A percentile compares a stretch with the other conserved stretches of the same genome.
Conservation (phyloP, 2,329 filamentous ascomycete genomes). For the Metarhizium brunneum region DNA sequence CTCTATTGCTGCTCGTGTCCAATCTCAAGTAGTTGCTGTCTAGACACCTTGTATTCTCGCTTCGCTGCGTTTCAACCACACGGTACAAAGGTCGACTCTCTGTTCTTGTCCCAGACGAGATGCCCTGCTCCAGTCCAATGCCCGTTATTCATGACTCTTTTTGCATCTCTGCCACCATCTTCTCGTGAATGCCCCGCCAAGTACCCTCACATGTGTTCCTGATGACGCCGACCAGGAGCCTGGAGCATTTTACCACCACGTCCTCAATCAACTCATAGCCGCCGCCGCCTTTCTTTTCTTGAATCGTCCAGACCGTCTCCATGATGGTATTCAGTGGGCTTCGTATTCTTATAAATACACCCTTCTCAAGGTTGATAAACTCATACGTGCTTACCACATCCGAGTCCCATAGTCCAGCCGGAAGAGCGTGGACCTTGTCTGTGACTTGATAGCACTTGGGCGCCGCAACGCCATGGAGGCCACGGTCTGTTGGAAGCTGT, state of each 20-base stretch:
- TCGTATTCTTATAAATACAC: conserved; percentile 41
- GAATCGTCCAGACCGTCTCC: conserved; percentile 42
- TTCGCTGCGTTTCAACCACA: too few relatives aligned
- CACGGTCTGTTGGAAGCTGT: conserved; percentile 20
- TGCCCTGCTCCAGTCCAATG: too few relatives aligned
- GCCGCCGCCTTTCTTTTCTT: conserved; percentile 20
- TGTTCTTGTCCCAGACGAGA: too few relatives aligned
- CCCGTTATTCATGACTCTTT: neutral
- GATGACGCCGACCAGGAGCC: conserved; percentile 37
- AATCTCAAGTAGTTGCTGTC: too few relatives aligned
- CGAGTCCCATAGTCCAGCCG: conserved; percentile 45
- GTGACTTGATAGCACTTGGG: conserved; percentile 37
- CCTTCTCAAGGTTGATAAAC: conserved; percentile 38
- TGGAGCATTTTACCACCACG: conserved; percentile 39
- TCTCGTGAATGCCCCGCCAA: conserved; percentile 41
- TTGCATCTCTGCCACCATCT: conserved; percentile 29
- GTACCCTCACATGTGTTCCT: conserved; percentile 41
- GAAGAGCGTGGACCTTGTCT: conserved; percentile 41
- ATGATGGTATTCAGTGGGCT: conserved; percentile 42
- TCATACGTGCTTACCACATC: conserved; percentile 45
- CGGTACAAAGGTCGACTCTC: too few relatives aligned
- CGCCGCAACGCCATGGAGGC: conserved; percentile 14
- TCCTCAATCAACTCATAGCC: conserved; percentile 38
- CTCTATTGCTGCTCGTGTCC: too few relatives aligned
- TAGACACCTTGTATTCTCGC: too few relatives aligned